A percentile compares a stretch with the other conserved stretches of the same genome.
Evolutionary conservation across 2,329 filamentous ascomycete genomes (phyloP).

Genomic region (Sclerotinia nivalis): DNA sequence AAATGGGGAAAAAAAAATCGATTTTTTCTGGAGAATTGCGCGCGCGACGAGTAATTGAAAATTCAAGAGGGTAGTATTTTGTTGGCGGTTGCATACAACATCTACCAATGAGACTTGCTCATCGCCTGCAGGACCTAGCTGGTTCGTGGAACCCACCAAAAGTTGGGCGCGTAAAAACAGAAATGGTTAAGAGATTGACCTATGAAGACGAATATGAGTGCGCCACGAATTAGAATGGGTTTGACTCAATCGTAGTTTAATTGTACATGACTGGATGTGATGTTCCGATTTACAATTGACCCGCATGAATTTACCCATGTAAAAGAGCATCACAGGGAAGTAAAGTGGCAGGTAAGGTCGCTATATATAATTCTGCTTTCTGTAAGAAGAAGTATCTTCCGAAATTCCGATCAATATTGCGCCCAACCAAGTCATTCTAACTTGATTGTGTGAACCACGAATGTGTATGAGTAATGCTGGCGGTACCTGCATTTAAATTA

Average conservation of each 20-base stretch:
- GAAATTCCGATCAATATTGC: not conserved
- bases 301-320: constrained; percentile 13
- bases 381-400: constrained; percentile 4
- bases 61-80: not conserved
- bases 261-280: constrained; percentile 23
- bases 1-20: constrained; percentile 2
- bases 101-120: constrained; percentile 13
- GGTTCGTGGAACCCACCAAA: not conserved
- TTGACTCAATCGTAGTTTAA: constrained; percentile 8
- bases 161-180: constrained; percentile 24
- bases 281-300: constrained; percentile 6
- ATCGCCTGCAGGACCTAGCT: constrained; percentile 20
- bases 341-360: constrained; percentile 2
- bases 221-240: constrained; percentile 14
- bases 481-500: constrained; percentile 1
- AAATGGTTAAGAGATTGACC: constrained; percentile 2
- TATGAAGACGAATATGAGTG: not conserved
- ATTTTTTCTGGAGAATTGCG: constrained; percentile 21
- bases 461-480: not conserved
- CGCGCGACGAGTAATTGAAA: constrained; percentile 20
- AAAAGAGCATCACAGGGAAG: constrained; percentile 1
- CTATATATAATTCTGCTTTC: constrained; percentile 11
- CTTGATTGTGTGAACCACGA: not conserved
- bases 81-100: constrained; percentile 21
- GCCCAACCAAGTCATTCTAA: not conserved